Base-by-base conservation (phyloP, 192 early-diverging fungal species). In the Coemansia sp. region DNA sequence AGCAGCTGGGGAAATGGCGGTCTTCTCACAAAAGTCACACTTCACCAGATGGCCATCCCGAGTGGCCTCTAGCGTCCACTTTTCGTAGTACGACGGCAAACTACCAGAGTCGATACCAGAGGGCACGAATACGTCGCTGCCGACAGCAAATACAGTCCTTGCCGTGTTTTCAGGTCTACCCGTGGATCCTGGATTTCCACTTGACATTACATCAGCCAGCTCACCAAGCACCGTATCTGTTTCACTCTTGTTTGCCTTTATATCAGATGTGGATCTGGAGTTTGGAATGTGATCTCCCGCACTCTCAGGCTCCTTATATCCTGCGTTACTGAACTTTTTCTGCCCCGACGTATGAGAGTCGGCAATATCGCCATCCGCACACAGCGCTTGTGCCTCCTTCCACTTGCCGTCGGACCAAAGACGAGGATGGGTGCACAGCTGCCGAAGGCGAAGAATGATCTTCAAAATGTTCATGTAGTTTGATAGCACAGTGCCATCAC, bases 381-480 rank as follows among this genome's bases (percentile, higher is more conserved):
- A 58, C n/a, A 81, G 64, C 9, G 61, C 69, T n/a, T 65, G 70
- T 19, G 70, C 73, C 50, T 81, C 79, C 57, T 70, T 73, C 80
- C 80, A 83, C 61, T 77, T 83, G 45, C 77, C 72, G 21, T 74
- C 69, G 1, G 74, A 76, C 80, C 80, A 83, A 62, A 83, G 56
- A 16, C 62, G 57, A 15, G 91, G 90, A 60, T 93, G 91, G 42
- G 87, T 87, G 56, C 89, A 90, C 11, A 88, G 84, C 76, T 91
- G 90, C 12, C 91, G 86, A 69, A 93, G 75, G 7, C 88, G 81
- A 56, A 79, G 65, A 47, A 83, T 77, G 40, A 84, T 75, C 65
- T 74, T 66, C 13, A 83, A 67, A 47, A 93, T 89, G 43, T 81
- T 76, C 42, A 89, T 89, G 71, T 93, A 93, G 58, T 92, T 87